Evolutionary conservation across 345 rosid species (phyloP).

Genomic region (Eucalyptus marginata): DNA sequence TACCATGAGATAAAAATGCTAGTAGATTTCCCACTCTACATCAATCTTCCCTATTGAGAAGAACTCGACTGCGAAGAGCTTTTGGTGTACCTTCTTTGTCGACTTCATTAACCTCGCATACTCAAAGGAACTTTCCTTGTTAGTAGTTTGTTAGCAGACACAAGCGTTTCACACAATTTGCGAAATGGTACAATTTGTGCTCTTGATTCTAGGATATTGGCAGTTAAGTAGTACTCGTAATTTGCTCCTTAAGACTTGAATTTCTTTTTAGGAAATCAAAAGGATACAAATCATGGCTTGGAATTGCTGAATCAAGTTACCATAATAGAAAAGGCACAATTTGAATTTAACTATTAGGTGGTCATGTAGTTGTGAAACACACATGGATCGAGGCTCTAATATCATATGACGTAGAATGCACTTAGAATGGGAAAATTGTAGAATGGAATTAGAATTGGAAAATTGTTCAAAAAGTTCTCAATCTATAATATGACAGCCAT

Average conservation of each 20-base stretch:
- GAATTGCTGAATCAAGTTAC: neutral
- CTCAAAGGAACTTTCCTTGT: too few relatives aligned
- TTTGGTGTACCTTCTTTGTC: neutral
- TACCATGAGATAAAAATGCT: neutral
- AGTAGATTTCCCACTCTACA: neutral
- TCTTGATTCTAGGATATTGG: neutral
- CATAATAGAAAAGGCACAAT: neutral
- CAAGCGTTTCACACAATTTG: neutral
- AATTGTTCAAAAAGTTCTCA: too few relatives aligned
- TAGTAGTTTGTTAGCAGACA: neutral
- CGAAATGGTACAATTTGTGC: neutral
- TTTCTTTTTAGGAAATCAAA: neutral
- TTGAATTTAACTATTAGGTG: neutral
- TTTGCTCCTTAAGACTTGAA: neutral
- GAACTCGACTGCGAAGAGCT: neutral
- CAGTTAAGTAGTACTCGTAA: neutral
- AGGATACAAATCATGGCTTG: neutral
- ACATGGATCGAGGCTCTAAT: neutral
- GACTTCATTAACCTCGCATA: too few relatives aligned
- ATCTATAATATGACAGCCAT: fast-evolving
- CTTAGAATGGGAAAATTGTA: neutral
- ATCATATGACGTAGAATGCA: neutral
- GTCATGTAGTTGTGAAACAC: neutral
- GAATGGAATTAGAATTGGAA: too few relatives aligned
- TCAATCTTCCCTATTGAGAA: neutral